Base-by-base conservation (phyloP, 139 green algal genomes). In the Klebsormidium nitens region DNA sequence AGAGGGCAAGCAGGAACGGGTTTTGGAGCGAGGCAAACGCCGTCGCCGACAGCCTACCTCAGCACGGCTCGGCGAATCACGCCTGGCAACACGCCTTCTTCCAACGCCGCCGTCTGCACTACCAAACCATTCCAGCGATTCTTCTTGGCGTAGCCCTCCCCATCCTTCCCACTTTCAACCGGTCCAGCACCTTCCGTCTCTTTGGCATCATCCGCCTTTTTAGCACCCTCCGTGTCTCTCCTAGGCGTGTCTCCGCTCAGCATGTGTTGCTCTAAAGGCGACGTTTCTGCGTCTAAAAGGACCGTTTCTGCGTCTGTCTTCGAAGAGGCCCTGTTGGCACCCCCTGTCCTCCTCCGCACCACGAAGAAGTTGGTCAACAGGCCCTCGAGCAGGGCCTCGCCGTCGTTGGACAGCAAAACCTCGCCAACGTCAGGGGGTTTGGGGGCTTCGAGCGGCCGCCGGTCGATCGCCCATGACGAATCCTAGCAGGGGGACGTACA, bases 361-460 rank as follows among this genome's bases (percentile, higher is more conserved):
- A 66, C 31, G 17, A 66, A 66, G 19, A 66, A 50, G 59, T 66
- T 66, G 19, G 59, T 66, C 14, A 66, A 19, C 5, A 66, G 59
- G 36, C 59, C 59, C 59, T 66, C 59, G 23, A 66, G 59, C 14
- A 66, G 59, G 19, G 31, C 31, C 14, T 48, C 23, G 6, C 59
- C 59, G n/a, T 66, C 59, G 59, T 5, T 50, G 5, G 59, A 66
- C 37, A 66, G 59, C 23, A 66, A 8, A 5, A 66, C 31, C 37
- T 66, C 59, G 5, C 23, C 37, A 8, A 23, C 59, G n/a, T 56
- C 59, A 8, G 59, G 6, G 23, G 59, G 59, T 17, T 50, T 56
- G 26, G 8, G 6, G 14, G n/a, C 23, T 23, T 66, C 59, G 23
- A 66, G 59, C 36, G 29, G 8, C 37, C 26, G 6, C 8, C 59